Percentiles rank a stretch among this genome's conserved stretches.
phyloP scores from a whole-genome alignment of 148 eudicot species.

The Rhododendron ovatum region DNA sequence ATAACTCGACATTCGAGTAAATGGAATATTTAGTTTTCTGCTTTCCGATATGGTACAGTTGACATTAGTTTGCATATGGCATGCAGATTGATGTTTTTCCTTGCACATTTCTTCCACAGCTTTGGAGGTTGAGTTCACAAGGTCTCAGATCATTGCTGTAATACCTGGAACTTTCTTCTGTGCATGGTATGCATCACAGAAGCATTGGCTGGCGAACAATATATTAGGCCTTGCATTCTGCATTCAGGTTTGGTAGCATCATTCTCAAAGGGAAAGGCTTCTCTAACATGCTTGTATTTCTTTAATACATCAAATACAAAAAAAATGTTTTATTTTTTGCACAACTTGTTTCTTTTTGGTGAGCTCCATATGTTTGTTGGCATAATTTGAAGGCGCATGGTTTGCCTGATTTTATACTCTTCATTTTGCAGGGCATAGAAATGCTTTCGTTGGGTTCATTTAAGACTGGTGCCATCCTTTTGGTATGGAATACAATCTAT shows the following conservation, averaged over 20 bases:
- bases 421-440: slow-evolving; percentile 77
- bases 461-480: slow-evolving; percentile 91
- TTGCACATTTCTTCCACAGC: slow-evolving; percentile 46
- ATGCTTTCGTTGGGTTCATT: slow-evolving; percentile 99
- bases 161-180: slow-evolving; percentile 92
- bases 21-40: background rate
- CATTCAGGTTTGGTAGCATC: slow-evolving; percentile 65
- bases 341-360: background rate
- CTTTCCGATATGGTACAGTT: slow-evolving; percentile 8
- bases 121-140: slow-evolving; percentile 88
- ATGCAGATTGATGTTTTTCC: slow-evolving; percentile 22
- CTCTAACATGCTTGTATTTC: background rate
- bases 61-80: slow-evolving; percentile 17
- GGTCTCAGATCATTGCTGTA: slow-evolving; percentile 83
- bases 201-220: slow-evolving; percentile 99
- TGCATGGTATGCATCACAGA: slow-evolving; percentile 91
- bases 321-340: background rate
- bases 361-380: background rate
- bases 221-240: slow-evolving; percentile 85
- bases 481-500: background rate
- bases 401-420: background rate
- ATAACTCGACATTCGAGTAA: background rate
- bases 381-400: background rate
- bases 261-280: background rate
- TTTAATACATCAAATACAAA: background rate